Evolutionary conservation across 2,329 filamentous ascomycete genomes (phyloP).

Genomic region (Sporothrix inflata): DNA sequence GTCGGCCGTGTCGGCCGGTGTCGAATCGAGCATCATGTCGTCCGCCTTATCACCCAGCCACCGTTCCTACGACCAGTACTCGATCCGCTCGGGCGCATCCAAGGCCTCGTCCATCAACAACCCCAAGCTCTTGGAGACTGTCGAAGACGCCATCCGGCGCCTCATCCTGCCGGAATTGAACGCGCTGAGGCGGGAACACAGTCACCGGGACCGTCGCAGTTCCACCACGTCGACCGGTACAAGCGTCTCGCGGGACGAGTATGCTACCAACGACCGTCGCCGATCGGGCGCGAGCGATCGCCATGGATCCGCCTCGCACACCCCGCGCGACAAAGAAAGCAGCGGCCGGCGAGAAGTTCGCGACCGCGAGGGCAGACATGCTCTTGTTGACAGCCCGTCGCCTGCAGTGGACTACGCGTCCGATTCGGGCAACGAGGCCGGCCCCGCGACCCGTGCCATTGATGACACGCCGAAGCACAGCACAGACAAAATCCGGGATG

Average conservation of each 20-base stretch:
- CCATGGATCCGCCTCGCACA: constrained; percentile 38
- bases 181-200: constrained; percentile 87
- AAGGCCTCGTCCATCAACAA: constrained; percentile 80
- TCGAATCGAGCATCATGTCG: constrained; percentile 59
- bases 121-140: constrained; percentile 84
- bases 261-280: constrained; percentile 59
- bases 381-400: constrained; percentile 53
- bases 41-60: constrained; percentile 59
- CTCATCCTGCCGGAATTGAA: constrained; percentile 90
- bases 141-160: constrained; percentile 89
- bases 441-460: constrained; percentile 31
- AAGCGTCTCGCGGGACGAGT: constrained; percentile 58
- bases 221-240: constrained; percentile 63
- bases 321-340: constrained; percentile 23
- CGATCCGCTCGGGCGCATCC: constrained; percentile 54
- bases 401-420: constrained; percentile 43
- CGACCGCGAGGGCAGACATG: constrained; percentile 59
- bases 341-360: constrained; percentile 50
- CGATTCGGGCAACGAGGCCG: constrained; percentile 42
- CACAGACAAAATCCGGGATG: constrained; percentile 50
- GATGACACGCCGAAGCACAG: constrained; percentile 53
- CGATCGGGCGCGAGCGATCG: constrained; percentile 63
- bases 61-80: constrained; percentile 59
- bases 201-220: constrained; percentile 70
- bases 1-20: constrained; percentile 53